Evolutionary conservation across 2,329 filamentous ascomycete genomes (phyloP), one percentile per base, ranked within the genome.

Genomic region (Fusarium anthophilum): DNA sequence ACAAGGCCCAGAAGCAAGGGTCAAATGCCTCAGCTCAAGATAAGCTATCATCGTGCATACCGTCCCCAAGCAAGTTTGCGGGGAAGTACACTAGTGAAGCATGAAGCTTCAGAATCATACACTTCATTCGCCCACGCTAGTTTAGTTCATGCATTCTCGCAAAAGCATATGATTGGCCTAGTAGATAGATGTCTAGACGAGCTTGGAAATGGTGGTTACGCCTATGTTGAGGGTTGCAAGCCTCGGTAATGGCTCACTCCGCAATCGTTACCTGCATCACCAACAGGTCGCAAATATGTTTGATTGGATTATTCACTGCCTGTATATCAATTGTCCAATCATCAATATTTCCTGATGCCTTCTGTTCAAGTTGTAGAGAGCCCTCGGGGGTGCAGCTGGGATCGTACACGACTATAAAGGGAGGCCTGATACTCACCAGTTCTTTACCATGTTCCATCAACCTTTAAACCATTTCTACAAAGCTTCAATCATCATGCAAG

Each of bases 381-480:
- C 3, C 17, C 9, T 53, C n/a, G 1, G 13, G 18, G n/a, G n/a
- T 28, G 26, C 26, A 28, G 20, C 11, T n/a, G 11, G 15, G 8
- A 39, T 18, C 20, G 11, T 15, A 22, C 4, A n/a, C 8, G 20
- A 13, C 20, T 55, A 55, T 55, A 55, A 54, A 55, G 20, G 13
- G 14, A n/a, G 2, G 0, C 35, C 6, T 18, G 1, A 1, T 28
- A n/a, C 24, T 39, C 35, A 14, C 14, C 8, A 3, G 11, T 41
- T 30, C 13, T 28, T 20, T 30, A 17, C n/a, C 13, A 48, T 17
- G 1, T n/a, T 30, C 13, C 26, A n/a, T 10, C 18, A 1, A 22
- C 14, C 13, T 11, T 30, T 30, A 22, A 11, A 48, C 18, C 11
- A 30, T 30, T 15, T 8, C 10, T 20, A 32, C 11, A 32, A 32